Evolutionary conservation across 1,284 basidiomycete genomes (phyloP).

Genomic region (Ustilago crameri): DNA sequence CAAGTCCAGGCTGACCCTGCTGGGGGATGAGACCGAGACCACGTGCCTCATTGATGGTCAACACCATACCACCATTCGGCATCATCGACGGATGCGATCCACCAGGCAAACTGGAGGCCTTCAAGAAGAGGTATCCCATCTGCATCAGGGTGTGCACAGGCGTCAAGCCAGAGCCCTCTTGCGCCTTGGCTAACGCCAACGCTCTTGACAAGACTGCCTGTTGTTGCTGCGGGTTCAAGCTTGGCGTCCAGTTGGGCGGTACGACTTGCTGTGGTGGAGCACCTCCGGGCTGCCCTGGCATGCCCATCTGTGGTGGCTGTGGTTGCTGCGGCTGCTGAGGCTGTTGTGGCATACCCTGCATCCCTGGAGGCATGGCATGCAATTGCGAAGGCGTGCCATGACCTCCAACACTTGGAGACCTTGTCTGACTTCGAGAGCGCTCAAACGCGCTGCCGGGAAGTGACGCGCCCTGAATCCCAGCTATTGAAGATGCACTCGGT

Average conservation of each 20-base stretch:
- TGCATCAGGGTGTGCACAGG: conserved; percentile 59
- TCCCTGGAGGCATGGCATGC: conserved; percentile 33
- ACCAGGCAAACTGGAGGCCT: conserved; percentile 52
- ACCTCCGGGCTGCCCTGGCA: conserved; percentile 21
- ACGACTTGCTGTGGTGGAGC: conserved; percentile 40
- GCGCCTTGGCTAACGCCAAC: conserved; percentile 54
- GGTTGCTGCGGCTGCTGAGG: conserved; percentile 22
- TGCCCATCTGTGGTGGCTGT: conserved; percentile 30
- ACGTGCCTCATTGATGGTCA: conserved; percentile 61
- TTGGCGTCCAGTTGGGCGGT: conserved; percentile 53
- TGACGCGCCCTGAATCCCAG: conserved; percentile 41
- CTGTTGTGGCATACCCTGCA: conserved; percentile 27
- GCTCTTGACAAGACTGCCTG: conserved; percentile 56
- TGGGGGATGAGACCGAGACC: conserved; percentile 57
- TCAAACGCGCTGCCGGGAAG: conserved; percentile 43
- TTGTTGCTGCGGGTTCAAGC: conserved; percentile 58
- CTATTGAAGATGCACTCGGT: conserved; percentile 40
- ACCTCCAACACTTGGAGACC: conserved; percentile 45
- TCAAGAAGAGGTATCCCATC: conserved; percentile 64
- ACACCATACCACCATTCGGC: conserved; percentile 56
- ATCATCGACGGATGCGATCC: conserved; percentile 44
- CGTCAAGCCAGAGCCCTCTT: conserved; percentile 47
- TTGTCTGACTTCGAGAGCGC: conserved; percentile 53
- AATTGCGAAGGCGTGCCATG: conserved; percentile 47
- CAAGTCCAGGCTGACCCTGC: conserved; percentile 25